Conservation (phyloP, 1,284 basidiomycete genomes). For the Peniophora sp. region DNA sequence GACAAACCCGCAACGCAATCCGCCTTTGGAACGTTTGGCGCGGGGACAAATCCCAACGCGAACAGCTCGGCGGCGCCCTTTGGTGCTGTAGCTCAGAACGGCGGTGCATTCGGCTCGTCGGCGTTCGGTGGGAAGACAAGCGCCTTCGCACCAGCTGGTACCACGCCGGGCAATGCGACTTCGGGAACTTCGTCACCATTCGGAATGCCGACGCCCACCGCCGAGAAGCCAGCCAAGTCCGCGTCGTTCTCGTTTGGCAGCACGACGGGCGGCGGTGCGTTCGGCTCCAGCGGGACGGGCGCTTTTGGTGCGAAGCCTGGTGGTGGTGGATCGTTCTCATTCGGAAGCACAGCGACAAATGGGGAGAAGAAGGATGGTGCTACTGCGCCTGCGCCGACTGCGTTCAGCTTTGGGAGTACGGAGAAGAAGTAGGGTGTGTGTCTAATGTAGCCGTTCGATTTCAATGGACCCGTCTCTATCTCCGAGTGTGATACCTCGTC, state of each 20-base stretch:
- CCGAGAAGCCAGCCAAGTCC: slow-evolving; percentile 6
- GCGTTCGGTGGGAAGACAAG: background rate
- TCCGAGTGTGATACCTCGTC: too few relatives aligned
- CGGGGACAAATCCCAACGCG: slow-evolving; percentile 4
- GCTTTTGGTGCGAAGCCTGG: background rate
- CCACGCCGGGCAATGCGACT: background rate
- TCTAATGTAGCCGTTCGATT: too few relatives aligned
- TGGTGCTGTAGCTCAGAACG: background rate
- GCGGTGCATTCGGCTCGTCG: background rate
- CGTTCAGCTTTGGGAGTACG: slow-evolving; percentile 25
- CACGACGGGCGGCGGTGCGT: slow-evolving; percentile 14
- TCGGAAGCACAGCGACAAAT: slow-evolving; percentile 14
- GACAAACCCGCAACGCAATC: slow-evolving; percentile 10
- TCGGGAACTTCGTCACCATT: slow-evolving; percentile 5
- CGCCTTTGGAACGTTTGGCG: slow-evolving; percentile 4
- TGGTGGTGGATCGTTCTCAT: slow-evolving; percentile 8
- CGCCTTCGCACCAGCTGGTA: slow-evolving; percentile 2
- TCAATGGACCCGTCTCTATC: too few relatives aligned
- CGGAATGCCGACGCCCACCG: slow-evolving; percentile 5
- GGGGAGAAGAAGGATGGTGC: background rate
- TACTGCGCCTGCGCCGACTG: slow-evolving; percentile 8
- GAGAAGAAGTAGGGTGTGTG: background rate
- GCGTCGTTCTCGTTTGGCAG: slow-evolving; percentile 7
- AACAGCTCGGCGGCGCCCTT: background rate
- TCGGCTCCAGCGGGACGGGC: slow-evolving; percentile 7